Evolutionary conservation across 1,284 basidiomycete species (phyloP).

Genomic region (Pseudozyma sp.): DNA sequence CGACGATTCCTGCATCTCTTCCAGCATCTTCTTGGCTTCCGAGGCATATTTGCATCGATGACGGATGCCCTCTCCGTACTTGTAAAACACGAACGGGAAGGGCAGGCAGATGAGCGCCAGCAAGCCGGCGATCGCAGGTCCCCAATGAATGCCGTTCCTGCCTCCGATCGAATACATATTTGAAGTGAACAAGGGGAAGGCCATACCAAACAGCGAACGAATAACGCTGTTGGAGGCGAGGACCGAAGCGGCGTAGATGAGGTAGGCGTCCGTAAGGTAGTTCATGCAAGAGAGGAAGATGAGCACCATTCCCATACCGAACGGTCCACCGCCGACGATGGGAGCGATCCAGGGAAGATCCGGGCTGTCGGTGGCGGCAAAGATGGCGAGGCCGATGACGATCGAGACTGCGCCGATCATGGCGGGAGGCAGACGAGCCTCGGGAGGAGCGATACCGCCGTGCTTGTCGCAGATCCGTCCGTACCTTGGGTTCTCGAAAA

Average conservation of each 20-base stretch:
- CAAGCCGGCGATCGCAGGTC: conserved; percentile 79
- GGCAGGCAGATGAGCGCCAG: conserved; percentile 78
- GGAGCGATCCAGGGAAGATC: conserved; percentile 67
- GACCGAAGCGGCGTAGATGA: conserved; percentile 72
- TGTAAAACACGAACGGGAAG: conserved; percentile 73
- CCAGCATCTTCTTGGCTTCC: conserved; percentile 38
- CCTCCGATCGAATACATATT: conserved; percentile 71
- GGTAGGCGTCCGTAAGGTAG: conserved; percentile 72
- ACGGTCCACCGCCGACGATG: conserved; percentile 49
- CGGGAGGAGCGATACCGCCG: conserved; percentile 63
- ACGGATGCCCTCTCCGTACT: conserved; percentile 71
- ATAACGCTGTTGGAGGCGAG: conserved; percentile 78
- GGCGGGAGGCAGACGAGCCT: conserved; percentile 53
- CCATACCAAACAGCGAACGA: conserved; percentile 76
- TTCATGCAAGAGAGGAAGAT: conserved; percentile 73
- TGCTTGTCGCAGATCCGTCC: conserved; percentile 38
- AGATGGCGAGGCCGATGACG: conserved; percentile 70
- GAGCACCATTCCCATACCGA: conserved; percentile 70
- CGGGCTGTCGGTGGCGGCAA: conserved; percentile 57
- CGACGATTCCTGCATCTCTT: conserved; percentile 33
- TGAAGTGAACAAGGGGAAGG: conserved; percentile 71
- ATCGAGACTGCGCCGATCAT: conserved; percentile 68
- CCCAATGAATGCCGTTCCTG: conserved; percentile 78
- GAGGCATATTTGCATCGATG: conserved; percentile 69
- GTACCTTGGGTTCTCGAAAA: conserved; percentile 60